Conservation (phyloP, 139 green algal genomes). For the Micractinium sp. region DNA sequence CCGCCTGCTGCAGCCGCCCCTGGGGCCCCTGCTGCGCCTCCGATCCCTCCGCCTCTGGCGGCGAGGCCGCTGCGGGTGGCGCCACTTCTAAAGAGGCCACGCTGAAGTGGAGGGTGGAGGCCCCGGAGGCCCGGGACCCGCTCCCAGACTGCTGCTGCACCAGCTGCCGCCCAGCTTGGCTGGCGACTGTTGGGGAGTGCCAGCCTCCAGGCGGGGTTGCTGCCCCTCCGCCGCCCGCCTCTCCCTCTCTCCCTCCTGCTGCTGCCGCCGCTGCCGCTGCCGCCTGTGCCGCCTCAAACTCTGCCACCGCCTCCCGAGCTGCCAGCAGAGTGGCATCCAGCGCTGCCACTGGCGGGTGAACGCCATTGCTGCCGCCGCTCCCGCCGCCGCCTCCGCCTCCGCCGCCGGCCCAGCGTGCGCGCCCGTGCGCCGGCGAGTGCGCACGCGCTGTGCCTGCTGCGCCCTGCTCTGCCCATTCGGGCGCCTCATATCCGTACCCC, state of each 20-base stretch:
- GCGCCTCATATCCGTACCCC: not conserved
- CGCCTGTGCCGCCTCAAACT: not conserved
- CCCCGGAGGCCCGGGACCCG: not conserved
- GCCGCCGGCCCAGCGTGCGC: not conserved
- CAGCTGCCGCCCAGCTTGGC: not conserved
- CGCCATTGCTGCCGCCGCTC: not conserved
- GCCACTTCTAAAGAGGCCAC: not conserved
- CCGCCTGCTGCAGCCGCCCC: not conserved
- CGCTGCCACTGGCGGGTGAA: not conserved
- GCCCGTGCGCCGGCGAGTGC: not conserved
- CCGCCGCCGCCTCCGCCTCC: no score
- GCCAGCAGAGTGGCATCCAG: not conserved
- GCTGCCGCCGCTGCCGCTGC: not conserved
- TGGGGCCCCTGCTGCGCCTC: not conserved
- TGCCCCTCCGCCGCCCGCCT: not conserved
- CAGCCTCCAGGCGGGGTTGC: no score
- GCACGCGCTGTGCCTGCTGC: not conserved
- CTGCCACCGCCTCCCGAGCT: not conserved
- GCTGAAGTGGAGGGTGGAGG: not conserved
- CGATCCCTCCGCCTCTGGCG: not conserved
- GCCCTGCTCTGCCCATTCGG: not conserved
- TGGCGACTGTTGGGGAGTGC: not conserved
- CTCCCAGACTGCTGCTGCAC: not conserved
- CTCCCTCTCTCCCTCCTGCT: not conserved
- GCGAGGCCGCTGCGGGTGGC: not conserved